These are phyloP conservation scores for Cercophora scortea DNA, from an alignment of 495 filamentous ascomycete species.

Conservation along the genomic window DNA sequence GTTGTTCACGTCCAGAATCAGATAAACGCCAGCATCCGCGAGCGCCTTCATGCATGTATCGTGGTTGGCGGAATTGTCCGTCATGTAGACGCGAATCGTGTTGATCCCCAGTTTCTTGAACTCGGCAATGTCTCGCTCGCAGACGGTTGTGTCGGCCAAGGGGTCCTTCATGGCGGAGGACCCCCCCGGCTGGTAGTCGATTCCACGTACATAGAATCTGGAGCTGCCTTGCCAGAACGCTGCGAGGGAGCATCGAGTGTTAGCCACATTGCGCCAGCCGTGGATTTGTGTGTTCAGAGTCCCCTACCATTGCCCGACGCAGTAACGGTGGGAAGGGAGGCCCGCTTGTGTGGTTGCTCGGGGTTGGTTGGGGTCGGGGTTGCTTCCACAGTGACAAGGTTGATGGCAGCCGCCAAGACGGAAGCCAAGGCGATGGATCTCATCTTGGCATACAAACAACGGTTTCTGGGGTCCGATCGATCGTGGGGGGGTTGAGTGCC, in stretches of 20 bases:
- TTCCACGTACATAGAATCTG: conserved; percentile 89
- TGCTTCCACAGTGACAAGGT: conserved; percentile 39
- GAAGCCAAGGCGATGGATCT: conserved; percentile 23
- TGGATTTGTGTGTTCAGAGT: neutral
- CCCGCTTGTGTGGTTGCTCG: conserved; percentile 47
- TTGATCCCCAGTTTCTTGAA: conserved; percentile 86
- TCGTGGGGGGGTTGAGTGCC: conserved; percentile 1
- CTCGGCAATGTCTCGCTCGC: conserved; percentile 74
- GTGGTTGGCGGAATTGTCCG: conserved; percentile 81
- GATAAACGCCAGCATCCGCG: conserved; percentile 81
- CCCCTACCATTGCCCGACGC: conserved; percentile 39
- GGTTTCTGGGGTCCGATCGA: neutral
- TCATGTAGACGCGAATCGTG: conserved; percentile 86
- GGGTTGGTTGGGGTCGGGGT: conserved; percentile 49
- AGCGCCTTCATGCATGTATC: conserved; percentile 77
- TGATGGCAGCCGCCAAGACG: conserved; percentile 46
- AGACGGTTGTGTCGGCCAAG: conserved; percentile 60
- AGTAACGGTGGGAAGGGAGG: conserved; percentile 33
- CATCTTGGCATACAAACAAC: conserved; percentile 6
- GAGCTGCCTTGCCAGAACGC: conserved; percentile 80
- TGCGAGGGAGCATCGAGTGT: conserved; percentile 24
- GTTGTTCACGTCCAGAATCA: conserved; percentile 69
- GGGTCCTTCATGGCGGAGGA: conserved; percentile 72
- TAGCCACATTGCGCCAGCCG: neutral
- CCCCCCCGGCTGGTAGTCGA: conserved; percentile 94